phyloP scores from a whole-genome alignment of 192 early-diverging fungal species.

The Gigaspora rosea region DNA sequence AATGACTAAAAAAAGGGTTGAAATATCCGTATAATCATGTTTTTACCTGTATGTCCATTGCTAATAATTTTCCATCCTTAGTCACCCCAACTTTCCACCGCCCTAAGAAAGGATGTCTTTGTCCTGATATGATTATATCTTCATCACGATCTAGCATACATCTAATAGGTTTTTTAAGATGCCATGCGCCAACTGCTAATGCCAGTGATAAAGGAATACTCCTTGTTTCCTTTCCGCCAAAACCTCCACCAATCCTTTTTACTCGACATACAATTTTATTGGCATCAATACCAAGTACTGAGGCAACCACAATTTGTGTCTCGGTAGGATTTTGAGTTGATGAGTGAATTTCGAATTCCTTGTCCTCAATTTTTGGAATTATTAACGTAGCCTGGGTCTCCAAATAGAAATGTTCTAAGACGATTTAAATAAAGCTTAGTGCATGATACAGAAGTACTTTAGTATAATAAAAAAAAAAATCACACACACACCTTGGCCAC shows the following conservation, averaged over 20 bases:
- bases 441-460: background rate
- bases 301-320: constrained; percentile 68
- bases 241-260: constrained; percentile 87
- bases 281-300: constrained; percentile 68
- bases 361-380: constrained; percentile 73
- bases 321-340: constrained; percentile 80
- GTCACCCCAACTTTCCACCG: constrained; percentile 77
- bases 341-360: constrained; percentile 80
- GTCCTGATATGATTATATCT: constrained; percentile 75
- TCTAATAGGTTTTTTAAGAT: constrained; percentile 66
- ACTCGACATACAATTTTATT: constrained; percentile 74
- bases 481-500: constrained; percentile 24
- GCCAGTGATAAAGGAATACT: constrained; percentile 64
- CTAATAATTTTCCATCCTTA: constrained; percentile 64
- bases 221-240: constrained; percentile 81
- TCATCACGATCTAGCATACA: constrained; percentile 82
- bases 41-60: constrained; percentile 50
- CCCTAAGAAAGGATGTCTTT: constrained; percentile 80
- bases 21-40: background rate
- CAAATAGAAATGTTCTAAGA: constrained; percentile 88
- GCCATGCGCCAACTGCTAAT: constrained; percentile 70
- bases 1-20: background rate
- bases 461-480: background rate
- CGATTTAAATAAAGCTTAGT: background rate
- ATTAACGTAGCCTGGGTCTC: constrained; percentile 74